Evolutionary conservation across 139 green algal species (phyloP).

Genomic region (Spirogloea muscicola): DNA sequence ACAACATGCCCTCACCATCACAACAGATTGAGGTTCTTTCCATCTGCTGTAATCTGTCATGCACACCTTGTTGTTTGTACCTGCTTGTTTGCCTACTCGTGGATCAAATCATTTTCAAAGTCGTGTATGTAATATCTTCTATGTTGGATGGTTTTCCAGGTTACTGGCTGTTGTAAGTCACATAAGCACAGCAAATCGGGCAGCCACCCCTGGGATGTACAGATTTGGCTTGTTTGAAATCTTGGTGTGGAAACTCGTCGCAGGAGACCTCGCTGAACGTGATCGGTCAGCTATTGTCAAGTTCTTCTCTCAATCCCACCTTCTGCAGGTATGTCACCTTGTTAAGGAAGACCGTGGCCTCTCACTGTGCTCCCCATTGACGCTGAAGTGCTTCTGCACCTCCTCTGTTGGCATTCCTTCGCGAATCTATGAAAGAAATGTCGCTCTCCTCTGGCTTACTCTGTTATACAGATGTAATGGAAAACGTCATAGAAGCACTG

Average conservation of each 20-base stretch:
- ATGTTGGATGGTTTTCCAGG: background rate
- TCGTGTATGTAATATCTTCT: too few relatives aligned
- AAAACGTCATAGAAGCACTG: too few relatives aligned
- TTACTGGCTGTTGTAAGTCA: conserved; percentile 15
- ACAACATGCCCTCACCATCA: background rate
- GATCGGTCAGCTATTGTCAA: conserved; percentile 15
- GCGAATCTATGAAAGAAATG: too few relatives aligned
- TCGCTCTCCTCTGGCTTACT: too few relatives aligned
- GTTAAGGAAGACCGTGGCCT: too few relatives aligned
- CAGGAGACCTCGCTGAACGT: conserved; percentile 19
- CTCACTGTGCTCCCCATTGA: too few relatives aligned
- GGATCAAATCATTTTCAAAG: too few relatives aligned
- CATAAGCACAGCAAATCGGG: conserved; percentile 7
- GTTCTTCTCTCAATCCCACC: conserved; percentile 21
- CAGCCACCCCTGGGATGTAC: conserved; percentile 4
- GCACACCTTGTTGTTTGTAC: too few relatives aligned
- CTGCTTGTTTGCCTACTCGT: too few relatives aligned
- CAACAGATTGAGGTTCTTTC: background rate
- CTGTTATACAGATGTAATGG: too few relatives aligned
- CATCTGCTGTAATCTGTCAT: background rate
- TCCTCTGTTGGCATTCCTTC: too few relatives aligned
- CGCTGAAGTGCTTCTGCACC: too few relatives aligned
- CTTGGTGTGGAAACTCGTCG: conserved; percentile 38
- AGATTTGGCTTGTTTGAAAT: conserved; percentile 32
- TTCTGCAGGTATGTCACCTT: conserved; percentile 22